A percentile compares a stretch with the other conserved stretches of the same genome.
Evolutionary conservation across 352 stramenopile genomes (phyloP).

Genomic region (Pythium guiyangense): DNA sequence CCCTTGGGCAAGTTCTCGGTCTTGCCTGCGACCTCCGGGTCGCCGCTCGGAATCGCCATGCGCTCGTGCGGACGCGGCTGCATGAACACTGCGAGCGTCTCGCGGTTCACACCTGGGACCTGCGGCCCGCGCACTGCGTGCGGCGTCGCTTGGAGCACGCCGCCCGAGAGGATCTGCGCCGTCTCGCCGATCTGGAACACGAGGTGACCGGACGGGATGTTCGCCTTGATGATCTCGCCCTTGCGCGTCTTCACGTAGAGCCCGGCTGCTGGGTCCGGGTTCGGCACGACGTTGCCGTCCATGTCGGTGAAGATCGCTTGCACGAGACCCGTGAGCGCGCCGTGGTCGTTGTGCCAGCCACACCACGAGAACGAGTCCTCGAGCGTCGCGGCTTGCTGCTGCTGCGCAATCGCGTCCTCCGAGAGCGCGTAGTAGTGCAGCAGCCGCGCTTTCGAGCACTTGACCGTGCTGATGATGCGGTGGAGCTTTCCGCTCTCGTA

Average conservation of each 20-base stretch:
- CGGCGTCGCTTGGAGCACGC: conserved; percentile 88
- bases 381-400: conserved; percentile 34
- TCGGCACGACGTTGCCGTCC: conserved; percentile 52
- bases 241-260: conserved; percentile 93
- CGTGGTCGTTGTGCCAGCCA: conserved; percentile 97
- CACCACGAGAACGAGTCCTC: conserved; percentile 94
- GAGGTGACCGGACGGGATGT: conserved; percentile 83
- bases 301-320: conserved; percentile 89
- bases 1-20: conserved; percentile 75
- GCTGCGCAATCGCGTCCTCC: conserved; percentile 48
- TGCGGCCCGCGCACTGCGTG: conserved; percentile 87
- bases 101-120: conserved; percentile 75
- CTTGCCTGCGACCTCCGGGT: conserved; percentile 43
- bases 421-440: conserved; percentile 95
- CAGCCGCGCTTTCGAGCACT: conserved; percentile 90
- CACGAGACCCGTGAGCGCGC: conserved; percentile 92
- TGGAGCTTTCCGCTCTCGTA: conserved; percentile 87
- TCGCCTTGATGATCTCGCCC: conserved; percentile 86
- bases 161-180: conserved; percentile 93
- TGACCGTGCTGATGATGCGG: conserved; percentile 83
- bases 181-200: conserved; percentile 96
- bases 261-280: conserved; percentile 77
- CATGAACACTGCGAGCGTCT: conserved; percentile 97
- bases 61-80: conserved; percentile 86
- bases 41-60: conserved; percentile 63